These are phyloP conservation scores for Hericium coralloides DNA, from an alignment of 768 basidiomycete species.

Conservation along the genomic window DNA sequence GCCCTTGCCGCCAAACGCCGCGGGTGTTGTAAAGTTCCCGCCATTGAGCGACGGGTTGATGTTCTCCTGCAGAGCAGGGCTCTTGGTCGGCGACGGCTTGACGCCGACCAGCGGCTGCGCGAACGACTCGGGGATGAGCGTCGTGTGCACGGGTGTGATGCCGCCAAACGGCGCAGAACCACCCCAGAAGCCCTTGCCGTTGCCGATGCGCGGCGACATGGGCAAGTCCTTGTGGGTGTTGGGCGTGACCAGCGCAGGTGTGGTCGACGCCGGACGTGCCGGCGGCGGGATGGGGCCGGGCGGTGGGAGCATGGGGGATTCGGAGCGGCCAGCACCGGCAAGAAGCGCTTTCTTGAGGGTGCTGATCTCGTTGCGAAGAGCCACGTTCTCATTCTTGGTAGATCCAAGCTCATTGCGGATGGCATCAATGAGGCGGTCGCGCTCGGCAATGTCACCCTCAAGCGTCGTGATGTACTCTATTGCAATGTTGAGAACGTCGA, in stretches of 20 bases:
- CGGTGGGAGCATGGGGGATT: conserved; percentile 35
- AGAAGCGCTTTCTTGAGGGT: conserved; percentile 69
- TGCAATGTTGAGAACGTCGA: neutral
- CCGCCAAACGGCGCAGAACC: conserved; percentile 56
- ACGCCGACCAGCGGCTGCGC: conserved; percentile 8
- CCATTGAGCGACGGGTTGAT: conserved; percentile 67
- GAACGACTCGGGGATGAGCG: conserved; percentile 62
- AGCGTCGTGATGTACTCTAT: conserved; percentile 91
- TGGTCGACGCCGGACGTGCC: conserved; percentile 13
- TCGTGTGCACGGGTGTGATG: conserved; percentile 77
- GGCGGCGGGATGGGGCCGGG: conserved; percentile 29
- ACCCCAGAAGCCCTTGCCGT: conserved; percentile 69
- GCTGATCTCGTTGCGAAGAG: conserved; percentile 68
- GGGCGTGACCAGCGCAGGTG: conserved; percentile 38
- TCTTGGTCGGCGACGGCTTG: conserved; percentile 17
- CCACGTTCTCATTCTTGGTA: conserved; percentile 73
- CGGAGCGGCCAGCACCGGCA: conserved; percentile 43
- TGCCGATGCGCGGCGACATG: conserved; percentile 44
- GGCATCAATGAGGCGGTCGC: conserved; percentile 83
- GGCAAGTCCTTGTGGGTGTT: conserved; percentile 77
- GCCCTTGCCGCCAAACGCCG: conserved; percentile 26
- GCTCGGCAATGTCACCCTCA: conserved; percentile 87
- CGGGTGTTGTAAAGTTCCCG: conserved; percentile 21
- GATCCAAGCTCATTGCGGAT: conserved; percentile 79
- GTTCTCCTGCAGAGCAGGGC: conserved; percentile 53